A percentile compares a stretch with the other conserved stretches of the same genome.
phyloP scores from a whole-genome alignment of 2,329 filamentous ascomycete genomes.

The Ascochyta rabiei region DNA sequence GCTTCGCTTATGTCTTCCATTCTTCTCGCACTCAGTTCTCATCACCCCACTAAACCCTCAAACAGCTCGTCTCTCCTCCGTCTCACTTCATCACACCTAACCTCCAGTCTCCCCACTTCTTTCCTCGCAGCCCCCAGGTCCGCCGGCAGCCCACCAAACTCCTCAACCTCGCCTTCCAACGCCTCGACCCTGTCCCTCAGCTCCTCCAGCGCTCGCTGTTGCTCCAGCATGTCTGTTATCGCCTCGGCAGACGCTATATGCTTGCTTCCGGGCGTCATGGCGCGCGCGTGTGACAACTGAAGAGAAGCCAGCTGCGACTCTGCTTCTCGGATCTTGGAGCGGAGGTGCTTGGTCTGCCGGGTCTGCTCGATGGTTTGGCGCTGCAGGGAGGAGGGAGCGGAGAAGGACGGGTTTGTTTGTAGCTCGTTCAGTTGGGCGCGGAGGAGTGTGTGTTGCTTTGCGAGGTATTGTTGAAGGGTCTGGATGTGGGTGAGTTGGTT shows the following conservation, averaged over 20 bases:
- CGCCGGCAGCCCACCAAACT: conserved; percentile 74
- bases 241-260: conserved; percentile 55
- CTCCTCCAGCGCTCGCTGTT: conserved; percentile 66
- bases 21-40: not conserved
- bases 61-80: conserved; percentile 74
- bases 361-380: conserved; percentile 77
- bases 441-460: conserved; percentile 40
- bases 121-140: conserved; percentile 70
- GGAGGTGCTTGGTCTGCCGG: conserved; percentile 70
- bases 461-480: conserved; percentile 41
- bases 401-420: conserved; percentile 43
- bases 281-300: conserved; percentile 28
- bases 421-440: conserved; percentile 40
- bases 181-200: conserved; percentile 64
- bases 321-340: conserved; percentile 71
- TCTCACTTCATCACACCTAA: conserved; percentile 66
- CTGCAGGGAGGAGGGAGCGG: conserved; percentile 62
- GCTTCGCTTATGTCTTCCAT: not conserved
- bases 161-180: conserved; percentile 66
- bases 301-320: conserved; percentile 50
- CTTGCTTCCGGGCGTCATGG: conserved; percentile 37
- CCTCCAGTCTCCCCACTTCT: conserved; percentile 71
- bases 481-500: conserved; percentile 43
- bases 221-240: conserved; percentile 62
- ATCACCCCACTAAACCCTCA: conserved; percentile 68